Conservation (phyloP, 1,139 yeast genomes). For the Kodamaea plutei region DNA sequence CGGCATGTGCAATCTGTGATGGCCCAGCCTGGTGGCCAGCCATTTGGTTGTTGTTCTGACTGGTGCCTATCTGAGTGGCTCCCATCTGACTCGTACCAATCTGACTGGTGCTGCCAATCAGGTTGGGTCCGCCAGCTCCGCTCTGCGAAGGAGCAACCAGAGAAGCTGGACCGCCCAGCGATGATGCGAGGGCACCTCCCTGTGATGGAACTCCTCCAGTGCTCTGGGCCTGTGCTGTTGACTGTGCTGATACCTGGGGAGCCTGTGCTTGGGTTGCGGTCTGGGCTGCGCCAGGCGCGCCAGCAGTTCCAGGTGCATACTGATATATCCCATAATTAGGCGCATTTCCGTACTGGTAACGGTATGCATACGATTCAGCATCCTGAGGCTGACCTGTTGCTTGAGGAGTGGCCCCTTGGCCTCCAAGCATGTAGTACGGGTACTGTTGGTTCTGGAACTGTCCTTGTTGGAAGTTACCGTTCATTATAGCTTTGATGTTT, state of each 20-base stretch:
- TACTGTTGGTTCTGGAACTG: slow-evolving; percentile 18
- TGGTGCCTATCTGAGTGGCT: neutral
- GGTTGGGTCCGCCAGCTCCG: neutral
- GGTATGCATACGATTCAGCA: slow-evolving; percentile 6
- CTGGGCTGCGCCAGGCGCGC: slow-evolving; percentile 1
- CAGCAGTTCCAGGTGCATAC: neutral
- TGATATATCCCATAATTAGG: slow-evolving; percentile 1
- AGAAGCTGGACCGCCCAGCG: neutral
- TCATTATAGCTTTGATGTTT: slow-evolving; percentile 10
- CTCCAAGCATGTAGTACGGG: slow-evolving; percentile 20
- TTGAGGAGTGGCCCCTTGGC: slow-evolving; percentile 7
- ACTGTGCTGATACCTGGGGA: slow-evolving; percentile 5
- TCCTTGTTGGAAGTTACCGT: slow-evolving; percentile 12
- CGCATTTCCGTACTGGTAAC: slow-evolving; percentile 1
- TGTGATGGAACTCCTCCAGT: neutral
- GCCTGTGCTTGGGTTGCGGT: slow-evolving; percentile 2
- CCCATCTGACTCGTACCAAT: neutral
- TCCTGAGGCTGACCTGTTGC: slow-evolving; percentile 6
- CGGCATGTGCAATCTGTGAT: neutral
- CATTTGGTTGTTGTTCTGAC: neutral
- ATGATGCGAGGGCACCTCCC: neutral
- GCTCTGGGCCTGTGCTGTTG: slow-evolving; percentile 3
- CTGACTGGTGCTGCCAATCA: neutral
- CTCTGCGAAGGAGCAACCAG: neutral
- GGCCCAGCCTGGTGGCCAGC: neutral